Evolutionary conservation across 768 basidiomycete genomes (phyloP).

Genomic region (Agaricus subrufescens): DNA sequence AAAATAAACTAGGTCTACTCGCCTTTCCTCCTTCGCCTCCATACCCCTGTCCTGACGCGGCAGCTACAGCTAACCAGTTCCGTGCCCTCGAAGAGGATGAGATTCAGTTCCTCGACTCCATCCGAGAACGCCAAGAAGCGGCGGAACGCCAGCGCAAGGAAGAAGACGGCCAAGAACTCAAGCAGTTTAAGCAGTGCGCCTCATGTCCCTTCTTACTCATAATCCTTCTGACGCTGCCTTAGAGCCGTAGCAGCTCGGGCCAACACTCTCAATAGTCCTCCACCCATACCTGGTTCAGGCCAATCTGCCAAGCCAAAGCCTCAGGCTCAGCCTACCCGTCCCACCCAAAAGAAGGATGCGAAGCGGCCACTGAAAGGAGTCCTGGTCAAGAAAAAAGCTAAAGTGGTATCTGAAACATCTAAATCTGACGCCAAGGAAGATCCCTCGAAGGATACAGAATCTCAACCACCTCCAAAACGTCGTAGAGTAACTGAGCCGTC

Average conservation of each 20-base stretch:
- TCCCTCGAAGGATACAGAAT: conserved; percentile 14
- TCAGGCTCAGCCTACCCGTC: conserved; percentile 20
- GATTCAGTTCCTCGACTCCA: conserved; percentile 81
- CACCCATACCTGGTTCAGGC: conserved; percentile 30
- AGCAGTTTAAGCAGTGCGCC: conserved; percentile 69
- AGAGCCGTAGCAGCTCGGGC: conserved; percentile 69
- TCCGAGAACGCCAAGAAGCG: conserved; percentile 68
- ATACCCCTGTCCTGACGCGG: background rate
- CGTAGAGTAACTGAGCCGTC: conserved; percentile 42
- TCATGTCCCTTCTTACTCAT: background rate
- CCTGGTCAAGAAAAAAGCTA: conserved; percentile 72
- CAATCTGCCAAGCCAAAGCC: conserved; percentile 27
- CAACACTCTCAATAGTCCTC: conserved; percentile 39
- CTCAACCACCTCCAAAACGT: conserved; percentile 47
- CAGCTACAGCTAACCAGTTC: conserved; percentile 71
- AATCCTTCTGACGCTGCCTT: conserved; percentile 2
- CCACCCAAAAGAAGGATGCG: conserved; percentile 51
- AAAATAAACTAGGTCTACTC: conserved; percentile 61
- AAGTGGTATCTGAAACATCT: conserved; percentile 24
- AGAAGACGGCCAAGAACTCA: conserved; percentile 75
- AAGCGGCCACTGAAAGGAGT: conserved; percentile 76
- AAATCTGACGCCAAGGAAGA: conserved; percentile 1
- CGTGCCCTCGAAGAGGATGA: conserved; percentile 88
- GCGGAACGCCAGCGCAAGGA: conserved; percentile 74
- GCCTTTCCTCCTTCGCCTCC: conserved; percentile 13